These are phyloP conservation scores for Penicillium nordicum DNA, from an alignment of 2,329 filamentous ascomycete species.

Conservation along the genomic window DNA sequence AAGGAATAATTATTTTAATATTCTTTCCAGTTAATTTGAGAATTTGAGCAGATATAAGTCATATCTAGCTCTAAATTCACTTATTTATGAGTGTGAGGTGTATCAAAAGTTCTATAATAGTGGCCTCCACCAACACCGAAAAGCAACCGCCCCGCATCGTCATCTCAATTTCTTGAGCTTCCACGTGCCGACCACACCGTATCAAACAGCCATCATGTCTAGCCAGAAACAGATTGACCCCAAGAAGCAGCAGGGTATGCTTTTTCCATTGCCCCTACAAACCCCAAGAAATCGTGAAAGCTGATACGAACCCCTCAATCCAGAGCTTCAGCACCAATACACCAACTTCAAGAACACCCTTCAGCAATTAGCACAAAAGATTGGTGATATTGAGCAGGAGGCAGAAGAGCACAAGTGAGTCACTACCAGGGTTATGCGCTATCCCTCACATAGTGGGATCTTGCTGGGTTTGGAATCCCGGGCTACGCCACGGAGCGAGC, in stretches of 20 bases:
- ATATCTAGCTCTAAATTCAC: neutral
- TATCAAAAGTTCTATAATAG: neutral
- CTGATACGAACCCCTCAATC: constrained; percentile 9
- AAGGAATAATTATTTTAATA: neutral
- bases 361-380: constrained; percentile 91
- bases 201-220: constrained; percentile 32
- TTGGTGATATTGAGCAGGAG: constrained; percentile 96
- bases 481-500: neutral
- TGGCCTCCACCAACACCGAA: constrained; percentile 13
- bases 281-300: neutral
- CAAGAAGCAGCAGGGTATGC: constrained; percentile 48
- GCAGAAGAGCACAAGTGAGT: constrained; percentile 95
- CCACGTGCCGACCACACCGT: constrained; percentile 7
- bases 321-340: constrained; percentile 51
- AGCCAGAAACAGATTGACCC: constrained; percentile 40
- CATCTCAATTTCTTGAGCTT: constrained; percentile 30
- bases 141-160: constrained; percentile 32
- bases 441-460: neutral
- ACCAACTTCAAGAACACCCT: constrained; percentile 64
- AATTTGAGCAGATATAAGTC: neutral
- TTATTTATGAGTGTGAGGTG: neutral
- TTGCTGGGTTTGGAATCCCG: neutral
- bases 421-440: neutral
- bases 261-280: neutral
- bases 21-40: no score